A percentile compares a stretch with the other conserved stretches of the same genome.
Conservation (phyloP, 176 grass and related monocot species). For the Urochloa ruziziensis region DNA sequence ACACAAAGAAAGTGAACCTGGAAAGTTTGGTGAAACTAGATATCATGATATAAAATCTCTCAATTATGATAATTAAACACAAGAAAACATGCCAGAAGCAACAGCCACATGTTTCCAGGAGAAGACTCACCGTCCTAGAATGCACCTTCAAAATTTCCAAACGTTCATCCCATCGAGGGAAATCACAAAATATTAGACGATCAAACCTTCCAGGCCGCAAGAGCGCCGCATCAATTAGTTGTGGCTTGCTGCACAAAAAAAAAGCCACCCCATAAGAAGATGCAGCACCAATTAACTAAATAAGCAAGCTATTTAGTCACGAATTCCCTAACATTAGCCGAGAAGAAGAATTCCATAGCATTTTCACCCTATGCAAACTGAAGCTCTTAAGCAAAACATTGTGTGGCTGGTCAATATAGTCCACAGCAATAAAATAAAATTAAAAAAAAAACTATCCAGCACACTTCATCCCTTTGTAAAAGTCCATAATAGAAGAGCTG, state of each 20-base stretch:
- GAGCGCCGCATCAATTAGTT: conserved; percentile 91
- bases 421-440: conserved; percentile 1
- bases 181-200: conserved; percentile 90
- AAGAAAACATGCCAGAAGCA: conserved; percentile 20
- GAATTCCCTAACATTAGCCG: neutral
- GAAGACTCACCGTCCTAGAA: conserved; percentile 62
- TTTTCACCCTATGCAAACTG: neutral
- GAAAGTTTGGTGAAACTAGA: neutral
- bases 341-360: neutral
- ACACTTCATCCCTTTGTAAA: neutral
- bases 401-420: neutral
- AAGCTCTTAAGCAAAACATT: neutral
- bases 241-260: conserved; percentile 69
- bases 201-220: conserved; percentile 93
- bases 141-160: conserved; percentile 89
- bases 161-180: conserved; percentile 70
- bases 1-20: neutral
- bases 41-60: neutral
- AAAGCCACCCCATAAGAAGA: neutral
- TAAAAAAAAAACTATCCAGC: neutral
- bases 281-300: conserved; percentile 6
- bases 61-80: neutral
- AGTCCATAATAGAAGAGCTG: neutral
- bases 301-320: neutral
- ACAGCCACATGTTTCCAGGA: neutral